phyloP scores from a whole-genome alignment of 306 rosid genomes.

The Vigna trinervia region DNA sequence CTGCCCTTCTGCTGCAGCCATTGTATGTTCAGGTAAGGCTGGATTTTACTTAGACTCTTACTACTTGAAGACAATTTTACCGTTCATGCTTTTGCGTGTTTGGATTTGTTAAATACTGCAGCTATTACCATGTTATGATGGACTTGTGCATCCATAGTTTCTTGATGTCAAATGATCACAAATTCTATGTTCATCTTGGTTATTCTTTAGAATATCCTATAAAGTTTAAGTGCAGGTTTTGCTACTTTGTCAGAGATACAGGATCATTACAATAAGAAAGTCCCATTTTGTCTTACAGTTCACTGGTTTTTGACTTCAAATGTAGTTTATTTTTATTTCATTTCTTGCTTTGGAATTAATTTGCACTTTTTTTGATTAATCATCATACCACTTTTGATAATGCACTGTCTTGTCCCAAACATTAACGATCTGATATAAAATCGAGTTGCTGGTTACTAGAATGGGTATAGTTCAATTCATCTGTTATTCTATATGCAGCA shows the following conservation, averaged over 20 bases:
- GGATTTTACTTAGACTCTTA: slow-evolving; percentile 24
- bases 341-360: slow-evolving; percentile 29
- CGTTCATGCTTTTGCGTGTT: slow-evolving; percentile 21
- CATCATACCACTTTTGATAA: slow-evolving; percentile 6
- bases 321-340: slow-evolving; percentile 9
- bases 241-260: slow-evolving; percentile 17
- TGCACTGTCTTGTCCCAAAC: neutral
- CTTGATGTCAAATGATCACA: slow-evolving; percentile 18
- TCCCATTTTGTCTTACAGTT: neutral
- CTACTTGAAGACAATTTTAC: slow-evolving; percentile 10
- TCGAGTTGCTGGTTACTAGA: slow-evolving; percentile 6
- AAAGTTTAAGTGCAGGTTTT: slow-evolving; percentile 17
- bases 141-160: neutral
- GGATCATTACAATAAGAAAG: slow-evolving; percentile 1
- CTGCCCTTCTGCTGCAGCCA: slow-evolving; percentile 13
- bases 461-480: slow-evolving; percentile 44
- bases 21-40: slow-evolving; percentile 36
- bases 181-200: neutral
- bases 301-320: slow-evolving; percentile 29
- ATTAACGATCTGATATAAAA: slow-evolving; percentile 29
- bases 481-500: slow-evolving; percentile 67
- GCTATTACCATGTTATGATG: neutral
- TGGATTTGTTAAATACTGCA: slow-evolving; percentile 39
- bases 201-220: slow-evolving; percentile 1
- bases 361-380: neutral